Base-by-base conservation (phyloP, 1,284 basidiomycete species). In the Naganishia liquefaciens region DNA sequence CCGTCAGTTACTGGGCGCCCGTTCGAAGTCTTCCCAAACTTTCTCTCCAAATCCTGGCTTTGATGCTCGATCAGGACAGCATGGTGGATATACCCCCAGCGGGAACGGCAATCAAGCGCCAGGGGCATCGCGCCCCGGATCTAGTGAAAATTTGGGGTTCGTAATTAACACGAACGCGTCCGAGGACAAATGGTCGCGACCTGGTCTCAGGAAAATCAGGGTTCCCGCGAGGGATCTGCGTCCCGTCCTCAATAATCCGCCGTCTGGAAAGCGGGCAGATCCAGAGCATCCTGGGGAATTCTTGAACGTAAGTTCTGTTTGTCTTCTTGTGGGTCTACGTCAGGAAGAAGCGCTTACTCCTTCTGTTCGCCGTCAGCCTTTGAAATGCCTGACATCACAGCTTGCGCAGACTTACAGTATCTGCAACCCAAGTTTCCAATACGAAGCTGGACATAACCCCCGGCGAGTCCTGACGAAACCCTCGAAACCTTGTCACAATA, bases 401-500 rank as follows among this genome's bases (percentile, higher is more conserved):
- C 86, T 96, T 55, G 81, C 91, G 52, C 88, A 93, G 70, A 95
- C 93, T 15, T 97, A 90, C 80, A 87, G 86, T 72, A 89, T 93
- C 65, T 93, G 93, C 83, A 95, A 96, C 76, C 89, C 92, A 6
- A 82, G 85, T 68, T 97, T 95, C 83, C 86, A 88, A 75, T 97
- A 97, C 77, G 93, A 96, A 79, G 89, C 90, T 13, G 82, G 89
- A 5, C 89, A 91, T 76, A 97, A 97, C 78, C 93, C 93, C 5
- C 84, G 93, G 54, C 86, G 93, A 54, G 94, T 97, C 13, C 83
- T 97, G 68, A 97, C 94, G 28, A 97, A 97, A 79, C 93, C 94
- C 43, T 92, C 90, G 81, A 95, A 95, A 77, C 90, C 92, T 0
- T 83, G 85, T 0, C 89, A 93, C 77, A 97, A 97, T 74, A 92